These are phyloP conservation scores for Thielaviopsis punctulata DNA, from an alignment of 2,329 filamentous ascomycete genomes.

Conservation along the genomic window DNA sequence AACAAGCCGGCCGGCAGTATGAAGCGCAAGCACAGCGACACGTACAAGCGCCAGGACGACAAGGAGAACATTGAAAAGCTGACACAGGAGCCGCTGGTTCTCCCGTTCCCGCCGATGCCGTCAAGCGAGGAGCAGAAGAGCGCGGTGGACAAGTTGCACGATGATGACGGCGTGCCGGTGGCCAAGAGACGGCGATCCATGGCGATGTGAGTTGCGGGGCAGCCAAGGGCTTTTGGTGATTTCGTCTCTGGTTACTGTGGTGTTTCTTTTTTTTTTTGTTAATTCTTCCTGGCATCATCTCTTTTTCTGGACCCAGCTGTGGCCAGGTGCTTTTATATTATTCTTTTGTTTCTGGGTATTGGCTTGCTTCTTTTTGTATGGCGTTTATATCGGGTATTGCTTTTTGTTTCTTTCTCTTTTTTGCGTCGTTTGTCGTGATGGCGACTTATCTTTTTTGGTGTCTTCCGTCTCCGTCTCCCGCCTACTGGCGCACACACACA, in stretches of 20 bases:
- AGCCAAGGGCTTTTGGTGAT: not conserved
- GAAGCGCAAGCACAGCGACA: not conserved
- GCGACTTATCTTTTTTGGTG: too few relatives aligned
- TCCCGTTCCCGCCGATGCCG: slow-evolving; percentile 29
- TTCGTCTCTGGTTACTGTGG: not conserved
- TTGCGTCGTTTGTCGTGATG: too few relatives aligned
- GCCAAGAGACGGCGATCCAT: slow-evolving; percentile 1
- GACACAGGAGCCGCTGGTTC: slow-evolving; percentile 12
- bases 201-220: not conserved
- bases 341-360: not conserved
- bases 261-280: not conserved
- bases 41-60: slow-evolving; percentile 1
- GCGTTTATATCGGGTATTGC: not conserved
- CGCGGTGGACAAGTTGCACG: not conserved
- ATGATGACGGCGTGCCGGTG: not conserved
- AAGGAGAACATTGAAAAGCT: not conserved
- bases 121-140: not conserved
- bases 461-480: too few relatives aligned
- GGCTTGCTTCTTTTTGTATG: not conserved
- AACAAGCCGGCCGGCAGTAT: not conserved
- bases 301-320: not conserved
- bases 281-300: not conserved
- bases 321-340: not conserved
- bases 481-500: too few relatives aligned
- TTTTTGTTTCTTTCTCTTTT: too few relatives aligned